Evolutionary conservation across 495 filamentous ascomycete genomes (phyloP).

Genomic region (Sordaria brevicollis): DNA sequence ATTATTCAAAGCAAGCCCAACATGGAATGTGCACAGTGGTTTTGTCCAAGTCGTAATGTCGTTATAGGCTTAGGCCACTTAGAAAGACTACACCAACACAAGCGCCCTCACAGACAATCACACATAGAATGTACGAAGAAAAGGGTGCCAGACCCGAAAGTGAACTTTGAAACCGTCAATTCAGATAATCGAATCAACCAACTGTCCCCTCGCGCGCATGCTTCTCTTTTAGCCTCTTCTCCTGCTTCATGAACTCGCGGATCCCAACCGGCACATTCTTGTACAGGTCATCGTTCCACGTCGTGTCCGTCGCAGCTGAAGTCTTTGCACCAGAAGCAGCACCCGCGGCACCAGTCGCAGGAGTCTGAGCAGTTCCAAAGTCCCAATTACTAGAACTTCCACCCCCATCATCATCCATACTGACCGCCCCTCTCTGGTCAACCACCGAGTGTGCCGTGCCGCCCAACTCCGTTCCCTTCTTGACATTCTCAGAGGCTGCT

Average conservation of each 20-base stretch:
- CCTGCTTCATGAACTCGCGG: conserved; percentile 91
- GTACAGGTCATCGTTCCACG: conserved; percentile 56
- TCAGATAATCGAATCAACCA: conserved; percentile 18
- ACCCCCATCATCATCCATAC: conserved; percentile 77
- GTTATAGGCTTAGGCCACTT: background rate
- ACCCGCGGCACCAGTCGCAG: background rate
- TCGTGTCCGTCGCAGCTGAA: conserved; percentile 4
- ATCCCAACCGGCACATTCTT: conserved; percentile 84
- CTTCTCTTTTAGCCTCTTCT: conserved; percentile 80
- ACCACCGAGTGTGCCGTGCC: background rate
- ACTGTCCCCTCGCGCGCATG: conserved; percentile 38
- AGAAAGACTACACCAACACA: background rate
- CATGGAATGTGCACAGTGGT: background rate
- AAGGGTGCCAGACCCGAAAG: background rate
- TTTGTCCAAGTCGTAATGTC: background rate
- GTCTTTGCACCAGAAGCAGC: conserved; percentile 25
- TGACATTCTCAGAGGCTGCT: background rate
- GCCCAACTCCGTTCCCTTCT: background rate
- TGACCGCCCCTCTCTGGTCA: conserved; percentile 23
- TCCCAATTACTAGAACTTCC: conserved; percentile 62
- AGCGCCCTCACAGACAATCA: background rate
- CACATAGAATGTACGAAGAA: background rate
- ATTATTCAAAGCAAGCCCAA: background rate
- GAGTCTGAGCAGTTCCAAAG: conserved; percentile 14
- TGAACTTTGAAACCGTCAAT: background rate